These are phyloP conservation scores for Nakazawaea siamensis DNA, from an alignment of 805 yeast genomes.

Conservation along the genomic window DNA sequence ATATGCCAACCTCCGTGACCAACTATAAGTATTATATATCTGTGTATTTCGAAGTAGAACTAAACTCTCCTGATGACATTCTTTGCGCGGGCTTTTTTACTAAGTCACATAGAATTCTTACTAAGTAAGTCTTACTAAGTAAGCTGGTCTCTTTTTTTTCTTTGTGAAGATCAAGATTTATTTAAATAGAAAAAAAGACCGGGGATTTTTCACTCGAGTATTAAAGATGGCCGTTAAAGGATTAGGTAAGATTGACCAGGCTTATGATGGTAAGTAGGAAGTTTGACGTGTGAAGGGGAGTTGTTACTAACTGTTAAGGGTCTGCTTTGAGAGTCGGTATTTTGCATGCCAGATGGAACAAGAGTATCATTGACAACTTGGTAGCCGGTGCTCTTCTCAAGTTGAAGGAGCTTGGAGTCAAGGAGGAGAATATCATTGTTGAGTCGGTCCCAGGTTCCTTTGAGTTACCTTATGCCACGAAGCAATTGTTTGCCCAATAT, in stretches of 20 bases:
- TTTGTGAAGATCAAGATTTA: too few species aligned
- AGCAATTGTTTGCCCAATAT: conserved; percentile 39
- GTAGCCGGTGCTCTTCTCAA: conserved; percentile 68
- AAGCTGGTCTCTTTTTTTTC: too few species aligned
- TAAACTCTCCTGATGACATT: too few species aligned
- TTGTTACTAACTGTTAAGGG: too few species aligned
- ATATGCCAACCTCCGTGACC: neutral
- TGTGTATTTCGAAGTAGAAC: too few species aligned
- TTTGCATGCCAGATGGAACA: conserved; percentile 95
- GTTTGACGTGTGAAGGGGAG: too few species aligned
- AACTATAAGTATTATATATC: too few species aligned
- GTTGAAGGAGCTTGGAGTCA: conserved; percentile 59
- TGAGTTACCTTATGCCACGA: conserved; percentile 83
- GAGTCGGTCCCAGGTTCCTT: conserved; percentile 93
- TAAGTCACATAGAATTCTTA: too few species aligned
- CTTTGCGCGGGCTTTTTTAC: too few species aligned
- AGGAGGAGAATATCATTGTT: conserved; percentile 64
- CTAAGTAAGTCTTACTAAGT: too few species aligned
- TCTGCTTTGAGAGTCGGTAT: conserved; percentile 68
- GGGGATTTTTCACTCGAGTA: too few species aligned
- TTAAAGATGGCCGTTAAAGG: conserved; percentile 75
- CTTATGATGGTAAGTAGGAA: conserved; percentile 47
- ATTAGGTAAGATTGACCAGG: conserved; percentile 62
- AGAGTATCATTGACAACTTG: conserved; percentile 63
- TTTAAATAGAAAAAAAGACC: too few species aligned